Evolutionary conservation across 1,139 yeast species (phyloP).

Genomic region (Hansenula sp.): DNA sequence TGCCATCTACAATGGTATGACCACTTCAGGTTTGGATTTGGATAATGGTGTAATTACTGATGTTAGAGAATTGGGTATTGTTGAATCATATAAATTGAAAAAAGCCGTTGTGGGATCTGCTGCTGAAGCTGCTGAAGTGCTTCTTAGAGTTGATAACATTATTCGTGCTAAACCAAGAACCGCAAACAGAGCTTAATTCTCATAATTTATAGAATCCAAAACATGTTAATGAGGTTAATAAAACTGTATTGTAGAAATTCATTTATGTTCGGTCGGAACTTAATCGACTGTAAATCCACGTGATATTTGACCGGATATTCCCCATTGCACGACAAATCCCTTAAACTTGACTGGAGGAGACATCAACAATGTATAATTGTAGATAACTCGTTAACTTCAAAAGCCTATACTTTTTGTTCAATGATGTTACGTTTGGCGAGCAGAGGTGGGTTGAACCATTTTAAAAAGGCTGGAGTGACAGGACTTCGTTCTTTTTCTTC

Average conservation of each 20-base stretch:
- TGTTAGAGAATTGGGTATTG: slow-evolving; percentile 90
- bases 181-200: slow-evolving; percentile 61
- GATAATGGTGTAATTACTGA: slow-evolving; percentile 82
- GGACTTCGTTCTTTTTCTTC: slow-evolving; percentile 1
- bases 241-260: no score
- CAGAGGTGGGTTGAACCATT: background rate
- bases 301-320: no score
- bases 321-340: no score
- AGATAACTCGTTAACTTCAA: no score
- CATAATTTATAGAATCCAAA: no score
- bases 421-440: background rate
- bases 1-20: slow-evolving; percentile 88
- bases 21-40: slow-evolving; percentile 87
- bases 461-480: background rate
- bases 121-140: slow-evolving; percentile 94
- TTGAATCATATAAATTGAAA: slow-evolving; percentile 88
- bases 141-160: slow-evolving; percentile 91
- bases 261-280: no score
- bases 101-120: slow-evolving; percentile 95
- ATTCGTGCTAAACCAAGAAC: slow-evolving; percentile 97
- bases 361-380: no score
- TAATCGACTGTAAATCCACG: no score
- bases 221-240: no score
- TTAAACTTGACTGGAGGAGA: no score
- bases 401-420: no score